Conservation (phyloP, 2,329 filamentous ascomycete species). For the Cadophora malorum region DNA sequence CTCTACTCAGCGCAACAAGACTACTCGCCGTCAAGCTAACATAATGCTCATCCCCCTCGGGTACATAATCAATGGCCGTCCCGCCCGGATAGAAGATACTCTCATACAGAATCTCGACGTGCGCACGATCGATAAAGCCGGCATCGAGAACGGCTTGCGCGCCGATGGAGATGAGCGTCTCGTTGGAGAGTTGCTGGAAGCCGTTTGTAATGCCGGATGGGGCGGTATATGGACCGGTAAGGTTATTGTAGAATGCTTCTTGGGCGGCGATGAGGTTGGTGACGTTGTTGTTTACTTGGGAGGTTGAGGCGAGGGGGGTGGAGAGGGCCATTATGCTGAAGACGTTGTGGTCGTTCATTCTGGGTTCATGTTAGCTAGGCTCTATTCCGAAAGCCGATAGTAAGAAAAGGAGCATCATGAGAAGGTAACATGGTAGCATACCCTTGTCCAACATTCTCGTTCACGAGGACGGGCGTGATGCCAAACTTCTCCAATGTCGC, state of each 20-base stretch:
- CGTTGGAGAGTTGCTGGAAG: conserved; percentile 19
- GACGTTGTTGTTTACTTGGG: conserved; percentile 2
- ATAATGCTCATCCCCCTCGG: conserved; percentile 7
- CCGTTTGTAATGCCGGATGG: conserved; percentile 18
- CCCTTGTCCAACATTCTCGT: conserved; percentile 49
- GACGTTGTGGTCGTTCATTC: conserved; percentile 49
- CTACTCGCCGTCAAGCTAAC: conserved; percentile 40
- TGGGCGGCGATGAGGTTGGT: conserved; percentile 2
- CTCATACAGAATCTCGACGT: conserved; percentile 22
- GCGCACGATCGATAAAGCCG: conserved; percentile 14
- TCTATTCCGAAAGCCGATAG: too few relatives aligned
- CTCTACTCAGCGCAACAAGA: conserved; percentile 49
- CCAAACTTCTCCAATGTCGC: conserved; percentile 51
- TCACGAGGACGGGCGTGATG: conserved; percentile 49
- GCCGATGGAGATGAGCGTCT: conserved; percentile 6
- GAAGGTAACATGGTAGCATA: background rate
- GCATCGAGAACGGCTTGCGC: conserved; percentile 13
- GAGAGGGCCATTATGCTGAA: conserved; percentile 23
- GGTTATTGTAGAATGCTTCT: conserved; percentile 8
- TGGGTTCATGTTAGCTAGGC: too few relatives aligned
- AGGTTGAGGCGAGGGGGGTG: conserved; percentile 3
- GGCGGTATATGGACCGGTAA: conserved; percentile 16
- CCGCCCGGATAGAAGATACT: conserved; percentile 12
- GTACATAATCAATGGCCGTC: background rate
- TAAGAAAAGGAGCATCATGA: background rate